Percentiles rank a stretch among this genome's conserved stretches.
Conservation (phyloP, 1,139 yeast genomes). For the Suhomyces wounanorum region DNA sequence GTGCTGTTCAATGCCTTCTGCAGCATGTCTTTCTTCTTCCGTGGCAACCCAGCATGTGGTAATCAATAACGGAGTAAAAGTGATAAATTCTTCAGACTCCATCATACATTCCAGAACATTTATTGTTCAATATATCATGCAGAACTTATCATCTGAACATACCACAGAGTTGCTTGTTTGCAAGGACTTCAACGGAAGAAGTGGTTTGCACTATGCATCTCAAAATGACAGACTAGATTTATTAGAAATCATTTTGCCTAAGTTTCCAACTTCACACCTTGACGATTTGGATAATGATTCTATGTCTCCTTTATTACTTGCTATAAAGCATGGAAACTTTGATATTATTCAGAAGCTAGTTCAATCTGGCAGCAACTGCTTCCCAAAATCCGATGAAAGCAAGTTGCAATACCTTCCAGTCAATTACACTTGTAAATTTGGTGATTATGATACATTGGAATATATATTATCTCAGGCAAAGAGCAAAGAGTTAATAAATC, state of each 20-base stretch:
- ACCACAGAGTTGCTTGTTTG: slow-evolving; percentile 33
- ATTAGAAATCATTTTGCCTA: slow-evolving; percentile 46
- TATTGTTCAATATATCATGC: slow-evolving; percentile 38
- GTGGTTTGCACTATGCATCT: slow-evolving; percentile 87
- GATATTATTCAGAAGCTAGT: slow-evolving; percentile 49
- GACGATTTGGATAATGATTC: slow-evolving; percentile 70
- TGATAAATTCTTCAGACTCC: slow-evolving; percentile 42
- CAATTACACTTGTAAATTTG: slow-evolving; percentile 86
- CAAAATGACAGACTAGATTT: slow-evolving; percentile 64
- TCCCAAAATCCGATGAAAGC: slow-evolving; percentile 52
- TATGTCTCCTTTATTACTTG: slow-evolving; percentile 76
- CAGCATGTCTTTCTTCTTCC: slow-evolving; percentile 33
- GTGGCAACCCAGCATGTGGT: slow-evolving; percentile 36
- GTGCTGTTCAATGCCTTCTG: slow-evolving; percentile 41
- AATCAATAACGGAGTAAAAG: slow-evolving; percentile 50
- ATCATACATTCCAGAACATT: slow-evolving; percentile 45
- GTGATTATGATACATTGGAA: slow-evolving; percentile 71
- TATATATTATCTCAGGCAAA: slow-evolving; percentile 45
- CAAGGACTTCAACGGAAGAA: slow-evolving; percentile 72
- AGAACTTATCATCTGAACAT: slow-evolving; percentile 23
- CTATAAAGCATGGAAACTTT: slow-evolving; percentile 70
- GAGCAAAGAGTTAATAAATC: slow-evolving; percentile 33
- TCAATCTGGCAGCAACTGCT: slow-evolving; percentile 55
- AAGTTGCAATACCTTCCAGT: slow-evolving; percentile 74
- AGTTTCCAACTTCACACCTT: slow-evolving; percentile 39